A percentile compares a stretch with the other conserved stretches of the same genome.
Evolutionary conservation across 169 alveolate genomes (phyloP).

Genomic region (Cyclospora cayetanensis): DNA sequence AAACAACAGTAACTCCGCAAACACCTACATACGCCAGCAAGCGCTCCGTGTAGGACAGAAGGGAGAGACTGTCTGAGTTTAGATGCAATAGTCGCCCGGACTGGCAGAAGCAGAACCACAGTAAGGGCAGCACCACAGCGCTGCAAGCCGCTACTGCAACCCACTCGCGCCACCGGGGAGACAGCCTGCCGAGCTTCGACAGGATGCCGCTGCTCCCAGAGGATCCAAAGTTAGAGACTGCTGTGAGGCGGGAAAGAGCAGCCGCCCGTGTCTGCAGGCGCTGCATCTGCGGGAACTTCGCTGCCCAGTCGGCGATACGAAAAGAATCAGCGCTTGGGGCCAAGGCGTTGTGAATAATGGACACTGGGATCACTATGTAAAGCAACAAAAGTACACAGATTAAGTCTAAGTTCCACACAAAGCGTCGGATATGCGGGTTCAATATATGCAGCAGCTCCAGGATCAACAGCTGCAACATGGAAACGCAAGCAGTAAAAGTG

Average conservation of each 20-base stretch:
- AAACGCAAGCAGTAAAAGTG: slow-evolving; percentile 61
- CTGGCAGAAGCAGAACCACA: slow-evolving; percentile 67
- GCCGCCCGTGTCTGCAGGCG: slow-evolving; percentile 8
- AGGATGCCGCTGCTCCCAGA: not conserved
- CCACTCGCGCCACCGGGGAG: slow-evolving; percentile 40
- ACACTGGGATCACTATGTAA: slow-evolving; percentile 59
- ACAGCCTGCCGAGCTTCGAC: slow-evolving; percentile 10
- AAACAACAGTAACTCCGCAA: slow-evolving; percentile 68
- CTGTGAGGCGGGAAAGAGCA: not conserved
- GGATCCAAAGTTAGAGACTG: not conserved
- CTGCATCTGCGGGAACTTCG: slow-evolving; percentile 40
- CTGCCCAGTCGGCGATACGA: slow-evolving; percentile 23
- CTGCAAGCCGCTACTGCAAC: slow-evolving; percentile 37
- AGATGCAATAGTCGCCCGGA: slow-evolving; percentile 64
- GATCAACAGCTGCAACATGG: slow-evolving; percentile 69
- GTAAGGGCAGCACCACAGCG: slow-evolving; percentile 44
- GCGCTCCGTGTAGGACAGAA: slow-evolving; percentile 64
- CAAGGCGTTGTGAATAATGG: slow-evolving; percentile 38
- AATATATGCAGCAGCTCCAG: slow-evolving; percentile 68
- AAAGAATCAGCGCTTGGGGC: slow-evolving; percentile 29
- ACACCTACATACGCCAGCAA: slow-evolving; percentile 68
- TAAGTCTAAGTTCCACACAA: slow-evolving; percentile 61
- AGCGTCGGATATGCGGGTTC: slow-evolving; percentile 45
- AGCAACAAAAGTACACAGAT: slow-evolving; percentile 53
- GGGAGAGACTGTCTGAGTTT: slow-evolving; percentile 32